These are phyloP conservation scores for Metroxylon sagu DNA, from an alignment of 176 grass and related monocot genomes.

Conservation along the genomic window DNA sequence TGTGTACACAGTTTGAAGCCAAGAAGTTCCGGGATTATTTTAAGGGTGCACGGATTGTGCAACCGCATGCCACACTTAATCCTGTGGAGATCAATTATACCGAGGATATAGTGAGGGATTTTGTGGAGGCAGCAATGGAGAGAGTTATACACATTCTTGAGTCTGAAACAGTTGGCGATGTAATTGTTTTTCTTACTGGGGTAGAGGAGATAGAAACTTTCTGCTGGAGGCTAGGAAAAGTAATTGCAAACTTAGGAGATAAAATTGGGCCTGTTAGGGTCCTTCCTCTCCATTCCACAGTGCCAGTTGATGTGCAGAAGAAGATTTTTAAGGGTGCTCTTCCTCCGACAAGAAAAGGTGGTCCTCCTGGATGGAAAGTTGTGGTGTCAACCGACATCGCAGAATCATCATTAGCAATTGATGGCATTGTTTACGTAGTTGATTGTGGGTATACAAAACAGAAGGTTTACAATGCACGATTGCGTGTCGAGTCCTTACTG, in stretches of 20 bases:
- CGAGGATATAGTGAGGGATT: slow-evolving; percentile 5
- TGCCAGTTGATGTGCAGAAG: slow-evolving; percentile 11
- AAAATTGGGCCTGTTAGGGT: slow-evolving; percentile 12
- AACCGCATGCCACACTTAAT: slow-evolving; percentile 1
- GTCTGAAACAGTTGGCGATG: slow-evolving; percentile 14
- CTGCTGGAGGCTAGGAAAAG: slow-evolving; percentile 19
- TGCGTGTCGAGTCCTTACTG: slow-evolving; percentile 10
- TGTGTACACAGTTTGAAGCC: slow-evolving; percentile 6
- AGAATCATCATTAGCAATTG: slow-evolving; percentile 20
- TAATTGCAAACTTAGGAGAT: slow-evolving; percentile 11
- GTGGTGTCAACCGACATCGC: slow-evolving; percentile 18
- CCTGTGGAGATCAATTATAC: slow-evolving; percentile 10
- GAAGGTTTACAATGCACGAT: slow-evolving; percentile 21
- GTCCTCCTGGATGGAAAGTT: slow-evolving; percentile 17
- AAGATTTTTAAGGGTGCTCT: slow-evolving; percentile 22
- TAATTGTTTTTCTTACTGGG: slow-evolving; percentile 22
- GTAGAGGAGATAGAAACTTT: slow-evolving; percentile 15
- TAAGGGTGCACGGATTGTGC: slow-evolving; percentile 2
- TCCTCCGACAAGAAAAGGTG: slow-evolving; percentile 5
- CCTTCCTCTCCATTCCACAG: slow-evolving; percentile 3
- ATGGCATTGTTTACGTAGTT: slow-evolving; percentile 13
- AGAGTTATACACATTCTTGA: slow-evolving; percentile 6
- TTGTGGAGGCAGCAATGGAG: slow-evolving; percentile 1
- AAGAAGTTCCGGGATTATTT: slow-evolving; percentile 12
- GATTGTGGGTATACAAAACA: slow-evolving; percentile 18